A percentile compares a stretch with the other conserved stretches of the same genome.
Evolutionary conservation across 2,329 filamentous ascomycete species (phyloP).

Genomic region (Septoria linicola): DNA sequence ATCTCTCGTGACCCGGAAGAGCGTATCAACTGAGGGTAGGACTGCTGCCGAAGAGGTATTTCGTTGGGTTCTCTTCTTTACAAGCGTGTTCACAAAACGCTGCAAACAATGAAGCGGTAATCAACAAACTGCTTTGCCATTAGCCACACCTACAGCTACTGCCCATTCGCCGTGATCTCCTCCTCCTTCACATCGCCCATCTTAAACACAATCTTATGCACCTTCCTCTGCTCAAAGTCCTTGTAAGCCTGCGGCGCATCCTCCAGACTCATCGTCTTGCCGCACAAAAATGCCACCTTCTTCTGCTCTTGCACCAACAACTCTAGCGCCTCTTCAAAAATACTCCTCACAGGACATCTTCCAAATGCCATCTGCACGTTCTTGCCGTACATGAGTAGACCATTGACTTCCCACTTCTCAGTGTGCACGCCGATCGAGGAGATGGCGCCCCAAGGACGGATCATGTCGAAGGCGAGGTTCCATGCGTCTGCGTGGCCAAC

Average conservation of each 20-base stretch:
- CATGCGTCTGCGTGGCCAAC: slow-evolving; percentile 51
- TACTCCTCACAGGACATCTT: slow-evolving; percentile 51
- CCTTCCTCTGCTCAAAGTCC: slow-evolving; percentile 55
- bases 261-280: slow-evolving; percentile 53
- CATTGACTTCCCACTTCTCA: slow-evolving; percentile 48
- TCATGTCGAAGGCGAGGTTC: slow-evolving; percentile 49
- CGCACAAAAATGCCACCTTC: slow-evolving; percentile 53
- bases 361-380: slow-evolving; percentile 53
- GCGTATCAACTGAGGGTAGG: too few species aligned
- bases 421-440: slow-evolving; percentile 50
- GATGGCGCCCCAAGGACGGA: slow-evolving; percentile 52
- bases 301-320: slow-evolving; percentile 50
- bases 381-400: slow-evolving; percentile 51
- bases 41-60: too few species aligned
- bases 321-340: slow-evolving; percentile 50
- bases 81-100: too few species aligned
- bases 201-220: slow-evolving; percentile 54
- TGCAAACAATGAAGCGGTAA: too few species aligned
- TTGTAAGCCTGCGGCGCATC: slow-evolving; percentile 54
- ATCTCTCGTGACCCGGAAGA: too few species aligned
- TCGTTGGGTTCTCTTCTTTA: too few species aligned
- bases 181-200: slow-evolving; percentile 31
- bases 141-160: not conserved
- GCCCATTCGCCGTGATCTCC: slow-evolving; percentile 21
- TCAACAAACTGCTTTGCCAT: too few species aligned